These are phyloP conservation scores for Micractinium conductrix DNA, from an alignment of 139 green algal species.

Conservation along the genomic window DNA sequence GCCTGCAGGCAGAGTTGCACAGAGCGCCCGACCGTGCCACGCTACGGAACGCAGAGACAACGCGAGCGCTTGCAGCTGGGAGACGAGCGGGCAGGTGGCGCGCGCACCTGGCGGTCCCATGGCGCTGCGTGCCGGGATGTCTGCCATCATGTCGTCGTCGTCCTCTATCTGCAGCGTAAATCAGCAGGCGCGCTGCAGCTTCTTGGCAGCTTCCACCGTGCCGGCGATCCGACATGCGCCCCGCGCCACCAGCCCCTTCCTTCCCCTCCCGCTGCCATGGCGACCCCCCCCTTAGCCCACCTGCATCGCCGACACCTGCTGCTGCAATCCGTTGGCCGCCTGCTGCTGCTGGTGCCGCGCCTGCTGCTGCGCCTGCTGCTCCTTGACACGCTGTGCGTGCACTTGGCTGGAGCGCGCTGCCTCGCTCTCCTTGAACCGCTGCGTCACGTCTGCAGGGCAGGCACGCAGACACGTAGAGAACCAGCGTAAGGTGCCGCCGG, in stretches of 20 bases:
- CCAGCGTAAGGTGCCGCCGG: too few relatives aligned
- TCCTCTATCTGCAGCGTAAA: background rate
- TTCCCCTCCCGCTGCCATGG: too few relatives aligned
- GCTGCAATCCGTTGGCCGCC: constrained; percentile 10
- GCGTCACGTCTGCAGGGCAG: constrained; percentile 1
- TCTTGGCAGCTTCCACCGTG: background rate
- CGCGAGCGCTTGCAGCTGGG: too few relatives aligned
- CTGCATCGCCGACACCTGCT: constrained; percentile 11
- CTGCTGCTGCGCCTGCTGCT: constrained; percentile 18
- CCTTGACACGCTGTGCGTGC: background rate
- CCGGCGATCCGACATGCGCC: background rate
- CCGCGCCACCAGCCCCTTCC: background rate
- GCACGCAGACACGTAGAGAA: background rate
- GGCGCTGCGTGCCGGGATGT: background rate
- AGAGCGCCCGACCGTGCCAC: background rate
- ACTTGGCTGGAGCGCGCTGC: background rate
- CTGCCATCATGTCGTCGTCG: background rate
- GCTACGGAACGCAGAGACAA: too few relatives aligned
- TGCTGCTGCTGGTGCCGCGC: constrained; percentile 15
- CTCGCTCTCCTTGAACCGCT: constrained; percentile 11
- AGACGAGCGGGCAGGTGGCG: too few relatives aligned
- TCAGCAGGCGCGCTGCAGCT: background rate
- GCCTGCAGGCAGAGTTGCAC: background rate
- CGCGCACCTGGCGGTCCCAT: constrained; percentile 7
- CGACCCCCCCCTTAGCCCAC: background rate